Base-by-base conservation (phyloP, 202 grass and related monocot genomes). In the Zizania palustris region DNA sequence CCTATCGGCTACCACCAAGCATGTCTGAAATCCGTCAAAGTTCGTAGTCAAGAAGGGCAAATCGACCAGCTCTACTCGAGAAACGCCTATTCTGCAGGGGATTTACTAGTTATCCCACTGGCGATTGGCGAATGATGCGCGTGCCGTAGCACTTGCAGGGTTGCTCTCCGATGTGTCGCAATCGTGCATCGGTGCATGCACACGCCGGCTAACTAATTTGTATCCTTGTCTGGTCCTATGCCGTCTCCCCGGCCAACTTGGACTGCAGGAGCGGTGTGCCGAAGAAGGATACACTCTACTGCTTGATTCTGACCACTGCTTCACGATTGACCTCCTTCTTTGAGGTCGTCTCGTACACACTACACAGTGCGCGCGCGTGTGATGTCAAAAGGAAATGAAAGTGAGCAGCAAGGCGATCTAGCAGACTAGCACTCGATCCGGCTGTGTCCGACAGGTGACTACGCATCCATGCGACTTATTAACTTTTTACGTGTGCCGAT, bases 41-140 rank as follows among this genome's bases (percentile, higher is more conserved):
- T 12, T 59, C 49, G 4, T 6, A 42, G 11, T 22, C 34, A 6
- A 59, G 1, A 33, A 72, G 54, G 12, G 43, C 3, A 81, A 76
- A 18, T 76, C 64, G 10, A 50, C 22, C 28, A n/a, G 12, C 14
- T n/a, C 15, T 39, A 11, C 48, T 12, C 59, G 35, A 57, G 4
- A 38, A 48, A 50, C 22, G 39, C 37, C 35, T 0, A 41, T 66
- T 57, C 75, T 48, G 8, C 48, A 0, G 11, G 19, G 20, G 60
- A 28, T 28, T 28, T 28, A 28, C 28, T 28, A 28, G 78, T 77
- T 82, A 77, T 35, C 19, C 19, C n/a, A 82, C 84, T 12, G 13
- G 66, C 15, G 0, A 71, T 51, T 50, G 14, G 28, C 50, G 39
- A 48, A 21, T 0, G 44, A 9, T 45, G 12, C 0, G 39, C 2